These are phyloP conservation scores for Graphilbum sp. DNA, from an alignment of 2,329 filamentous ascomycete species.

Conservation along the genomic window DNA sequence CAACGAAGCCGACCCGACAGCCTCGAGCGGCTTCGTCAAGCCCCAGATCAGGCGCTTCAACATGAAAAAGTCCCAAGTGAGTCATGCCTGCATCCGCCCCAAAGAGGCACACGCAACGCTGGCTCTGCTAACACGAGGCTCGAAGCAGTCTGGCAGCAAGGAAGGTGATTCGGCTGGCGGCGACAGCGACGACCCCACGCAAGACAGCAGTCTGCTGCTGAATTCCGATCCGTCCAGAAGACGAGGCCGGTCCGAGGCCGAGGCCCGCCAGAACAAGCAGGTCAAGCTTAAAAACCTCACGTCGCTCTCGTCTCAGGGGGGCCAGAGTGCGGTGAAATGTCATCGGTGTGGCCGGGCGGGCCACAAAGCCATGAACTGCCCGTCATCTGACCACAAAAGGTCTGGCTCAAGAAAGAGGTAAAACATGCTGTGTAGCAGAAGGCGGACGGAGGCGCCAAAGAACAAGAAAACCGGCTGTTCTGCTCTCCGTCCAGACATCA, in stretches of 20 bases:
- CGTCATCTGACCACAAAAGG: constrained; percentile 17
- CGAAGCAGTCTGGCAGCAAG: neutral
- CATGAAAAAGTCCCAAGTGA: constrained; percentile 15
- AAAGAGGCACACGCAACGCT: too few species aligned
- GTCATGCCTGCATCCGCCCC: neutral
- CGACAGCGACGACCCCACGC: constrained; percentile 8
- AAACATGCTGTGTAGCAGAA: neutral
- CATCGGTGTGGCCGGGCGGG: constrained; percentile 45
- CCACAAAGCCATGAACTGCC: constrained; percentile 42
- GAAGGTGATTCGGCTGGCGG: constrained; percentile 22
- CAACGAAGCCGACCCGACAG: neutral
- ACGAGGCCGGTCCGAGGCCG: constrained; percentile 19
- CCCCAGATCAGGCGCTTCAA: constrained; percentile 15
- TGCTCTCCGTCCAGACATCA: too few species aligned
- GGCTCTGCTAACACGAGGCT: neutral
- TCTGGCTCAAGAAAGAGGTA: constrained; percentile 3
- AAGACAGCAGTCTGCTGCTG: neutral
- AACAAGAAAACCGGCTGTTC: neutral
- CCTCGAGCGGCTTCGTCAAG: neutral
- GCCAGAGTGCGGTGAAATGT: constrained; percentile 29
- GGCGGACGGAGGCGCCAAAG: neutral
- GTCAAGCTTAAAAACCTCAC: constrained; percentile 43
- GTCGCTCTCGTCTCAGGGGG: constrained; percentile 36
- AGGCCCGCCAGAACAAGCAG: constrained; percentile 46
- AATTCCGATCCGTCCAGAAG: constrained; percentile 3